Base-by-base conservation (phyloP, 2,329 filamentous ascomycete species). In the Calonectria ilicicola region DNA sequence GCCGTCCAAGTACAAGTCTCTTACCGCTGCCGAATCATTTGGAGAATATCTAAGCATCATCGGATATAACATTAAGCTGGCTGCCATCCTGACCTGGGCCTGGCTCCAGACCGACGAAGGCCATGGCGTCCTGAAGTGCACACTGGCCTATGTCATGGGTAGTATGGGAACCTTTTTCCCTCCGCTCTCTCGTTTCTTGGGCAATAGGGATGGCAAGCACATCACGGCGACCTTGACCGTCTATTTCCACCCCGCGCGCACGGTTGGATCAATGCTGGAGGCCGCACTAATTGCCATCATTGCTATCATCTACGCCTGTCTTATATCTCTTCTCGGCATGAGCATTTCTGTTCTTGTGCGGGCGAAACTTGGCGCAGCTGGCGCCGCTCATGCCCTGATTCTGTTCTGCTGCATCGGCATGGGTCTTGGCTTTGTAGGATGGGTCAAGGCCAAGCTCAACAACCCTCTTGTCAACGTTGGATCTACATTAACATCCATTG, bases 141-240 rank as follows among this genome's bases (percentile, higher is more conserved):
- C 95, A 38, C 85, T 98, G 73, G 96, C 96, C 53, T 98, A 98
- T 84, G 86, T 97, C 5, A 84, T 98, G 40, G 96, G 94, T 21
- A 97, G 94, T 77, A 87, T 98, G 83, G 95, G 93, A 42, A 98
- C 96, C 0, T 97, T 98, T 79, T 92, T 95, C 74, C 90, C 93
- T 2, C 89, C 90, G 3, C 88, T 98, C 69, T 92, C 95, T 19
- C 86, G 88, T 9, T 90, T 95, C 69, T 87, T 98, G 19, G 96
- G 96, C 14, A 89, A 93, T 75, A 93, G 95, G 80, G 96, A 98
- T 84, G 95, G 95, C 64, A 98, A 98, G 81, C 96, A 98, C 84
- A 93, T 98, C 80, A 95, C 98, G 65, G 95, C 95, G 38, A 98
- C 96, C 2, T 91, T 98, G 70, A 97, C 95, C 0, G 96, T 98